Evolutionary conservation across 495 filamentous ascomycete species (phyloP).

Genomic region (Stereocaulon alpinum): DNA sequence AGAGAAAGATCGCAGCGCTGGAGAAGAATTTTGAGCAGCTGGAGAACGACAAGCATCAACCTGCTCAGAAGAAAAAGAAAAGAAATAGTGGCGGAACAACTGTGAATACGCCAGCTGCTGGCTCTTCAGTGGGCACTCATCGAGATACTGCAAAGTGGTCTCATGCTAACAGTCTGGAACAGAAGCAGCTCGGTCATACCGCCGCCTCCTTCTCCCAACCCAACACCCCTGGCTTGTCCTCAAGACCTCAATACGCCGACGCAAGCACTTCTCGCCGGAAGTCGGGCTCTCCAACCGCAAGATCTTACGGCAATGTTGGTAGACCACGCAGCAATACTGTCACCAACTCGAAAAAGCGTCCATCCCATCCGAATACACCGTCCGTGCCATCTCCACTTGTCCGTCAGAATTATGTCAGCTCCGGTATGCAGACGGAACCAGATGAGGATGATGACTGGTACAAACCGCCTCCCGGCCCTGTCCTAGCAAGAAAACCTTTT

Average conservation of each 20-base stretch:
- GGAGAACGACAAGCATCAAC: constrained; percentile 42
- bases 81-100: constrained; percentile 35
- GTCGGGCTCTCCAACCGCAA: constrained; percentile 19
- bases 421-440: constrained; percentile 36
- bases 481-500: constrained; percentile 22
- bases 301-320: background rate
- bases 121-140: constrained; percentile 15
- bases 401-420: constrained; percentile 36
- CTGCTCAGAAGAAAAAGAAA: constrained; percentile 35
- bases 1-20: constrained; percentile 73
- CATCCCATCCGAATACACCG: constrained; percentile 28
- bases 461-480: constrained; percentile 9
- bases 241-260: constrained; percentile 20
- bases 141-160: background rate
- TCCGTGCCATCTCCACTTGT: constrained; percentile 21
- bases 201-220: constrained; percentile 19
- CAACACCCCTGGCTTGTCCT: constrained; percentile 16
- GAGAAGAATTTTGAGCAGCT: constrained; percentile 61
- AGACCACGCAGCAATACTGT: constrained; percentile 9
- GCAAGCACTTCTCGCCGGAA: constrained; percentile 15
- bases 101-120: constrained; percentile 26
- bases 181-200: constrained; percentile 19
- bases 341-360: constrained; percentile 21
- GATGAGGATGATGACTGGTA: constrained; percentile 27
- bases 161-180: background rate